Percentiles rank a stretch among this genome's conserved stretches.
phyloP scores from a whole-genome alignment of 768 basidiomycete genomes.

The Auricularia sp. region DNA sequence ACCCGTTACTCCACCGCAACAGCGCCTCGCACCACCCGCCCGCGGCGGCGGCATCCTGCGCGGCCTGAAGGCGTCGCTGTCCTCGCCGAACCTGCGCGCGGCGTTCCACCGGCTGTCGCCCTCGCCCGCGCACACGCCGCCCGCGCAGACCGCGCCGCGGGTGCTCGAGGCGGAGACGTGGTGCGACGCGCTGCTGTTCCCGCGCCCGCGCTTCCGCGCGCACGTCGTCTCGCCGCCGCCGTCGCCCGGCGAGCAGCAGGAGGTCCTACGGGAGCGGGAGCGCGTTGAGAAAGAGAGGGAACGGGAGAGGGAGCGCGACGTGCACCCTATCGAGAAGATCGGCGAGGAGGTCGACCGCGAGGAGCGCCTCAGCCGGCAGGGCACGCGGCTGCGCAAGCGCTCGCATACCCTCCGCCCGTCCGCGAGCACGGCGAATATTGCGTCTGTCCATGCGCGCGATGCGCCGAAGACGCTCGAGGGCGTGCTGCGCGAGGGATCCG shows the following conservation, averaged over 20 bases:
- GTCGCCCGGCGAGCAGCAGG: constrained; percentile 22
- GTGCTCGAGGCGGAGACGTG: constrained; percentile 53
- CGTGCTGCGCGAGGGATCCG: not conserved
- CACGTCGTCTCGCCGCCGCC: constrained; percentile 36
- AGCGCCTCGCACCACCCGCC: not conserved
- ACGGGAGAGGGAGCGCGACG: not conserved
- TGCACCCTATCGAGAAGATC: not conserved
- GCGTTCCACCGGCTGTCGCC: constrained; percentile 37
- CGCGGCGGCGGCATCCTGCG: not conserved
- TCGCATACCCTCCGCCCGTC: not conserved
- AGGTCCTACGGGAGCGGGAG: not conserved
- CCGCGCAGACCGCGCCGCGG: not conserved
- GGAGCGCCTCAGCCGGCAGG: not conserved
- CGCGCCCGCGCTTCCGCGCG: constrained; percentile 56
- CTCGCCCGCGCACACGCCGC: not conserved
- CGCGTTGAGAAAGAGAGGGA: not conserved
- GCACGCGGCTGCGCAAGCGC: not conserved
- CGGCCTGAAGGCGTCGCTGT: constrained; percentile 45
- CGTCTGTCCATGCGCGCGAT: not conserved
- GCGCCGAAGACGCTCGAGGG: not conserved
- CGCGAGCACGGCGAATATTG: not conserved
- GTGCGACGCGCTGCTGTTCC: constrained; percentile 73
- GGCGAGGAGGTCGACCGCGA: not conserved
- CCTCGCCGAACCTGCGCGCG: constrained; percentile 53
- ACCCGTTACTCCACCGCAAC: not conserved